Evolutionary conservation across 1,284 basidiomycete species (phyloP), one percentile per base, ranked within the genome.

Genomic region (Cryptococcus hybrid): DNA sequence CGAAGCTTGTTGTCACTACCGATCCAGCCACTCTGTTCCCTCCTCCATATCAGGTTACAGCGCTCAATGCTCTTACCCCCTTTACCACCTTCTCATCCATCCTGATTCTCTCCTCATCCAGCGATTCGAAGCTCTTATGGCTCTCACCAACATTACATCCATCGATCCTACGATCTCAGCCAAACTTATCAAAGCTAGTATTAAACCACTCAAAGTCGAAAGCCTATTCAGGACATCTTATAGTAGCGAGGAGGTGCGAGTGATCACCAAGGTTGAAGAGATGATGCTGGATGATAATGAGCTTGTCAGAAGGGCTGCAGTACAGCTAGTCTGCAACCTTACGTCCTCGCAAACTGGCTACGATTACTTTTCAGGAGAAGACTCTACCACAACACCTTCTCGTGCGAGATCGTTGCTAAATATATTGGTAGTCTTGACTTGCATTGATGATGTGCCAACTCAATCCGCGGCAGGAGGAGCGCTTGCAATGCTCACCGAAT

Each of bases 261-360:
- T 93, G 24, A 68, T 91, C 51, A 81, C 81, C 68, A 86, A 84
- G 59, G 80, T 90, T 6, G 92, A 95, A 70, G 82, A 89, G n/a
- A 74, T 91, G 24, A 82, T 97, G 69, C 78, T 95, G 38, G 89
- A 91, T 67, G 90, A 93, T 55, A 88, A 97, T 71, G 77, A 76
- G 0, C 82, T 98, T 62, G 81, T 95, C 49, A 85, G 92, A 15
- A 82, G 95, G 57, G 94, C 95, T 0, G 86, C 92, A 0, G 87
- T 87, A 54, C 92, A 99, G 77, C 84, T 98, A n/a, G 80, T 94
- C 2, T 98, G 94, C 81, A 99, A 99, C 76, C 82, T 99, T 34
- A 83, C 92, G 46, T 84, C 82, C 11, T 88, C 86, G 24, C 88
- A 92, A 48, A 78, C 81, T 1, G 85, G 88, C 2, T 93, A 89